Percentiles rank a stretch among this genome's conserved stretches.
These are phyloP conservation scores for Colletotrichum navitas DNA, from an alignment of 2,329 filamentous ascomycete genomes.

Conservation along the genomic window DNA sequence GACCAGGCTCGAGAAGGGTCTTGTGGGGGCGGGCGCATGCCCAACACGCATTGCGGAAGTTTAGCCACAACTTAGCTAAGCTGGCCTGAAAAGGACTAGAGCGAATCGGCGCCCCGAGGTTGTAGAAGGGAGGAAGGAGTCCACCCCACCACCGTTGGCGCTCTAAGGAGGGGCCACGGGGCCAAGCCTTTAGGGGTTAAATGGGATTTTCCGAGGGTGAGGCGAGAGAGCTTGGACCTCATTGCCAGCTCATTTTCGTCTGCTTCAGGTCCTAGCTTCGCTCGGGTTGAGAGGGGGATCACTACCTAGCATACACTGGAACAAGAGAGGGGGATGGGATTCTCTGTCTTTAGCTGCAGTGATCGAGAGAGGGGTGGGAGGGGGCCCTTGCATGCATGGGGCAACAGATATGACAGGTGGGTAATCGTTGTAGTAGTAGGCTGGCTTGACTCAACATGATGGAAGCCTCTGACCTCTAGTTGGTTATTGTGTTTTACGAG, in stretches of 20 bases:
- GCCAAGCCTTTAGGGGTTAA: not conserved
- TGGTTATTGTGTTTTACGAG: not conserved
- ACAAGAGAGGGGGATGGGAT: constrained; percentile 8
- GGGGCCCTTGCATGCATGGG: constrained; percentile 36
- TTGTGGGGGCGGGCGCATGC: constrained; percentile 9
- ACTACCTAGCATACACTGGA: too few species aligned
- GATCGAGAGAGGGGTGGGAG: constrained; percentile 23
- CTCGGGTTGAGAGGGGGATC: constrained; percentile 3
- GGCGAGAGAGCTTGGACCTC: constrained; percentile 30
- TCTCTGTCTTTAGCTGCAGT: constrained; percentile 7
- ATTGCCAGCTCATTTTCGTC: constrained; percentile 9
- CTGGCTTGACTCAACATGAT: constrained; percentile 15
- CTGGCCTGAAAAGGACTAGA: constrained; percentile 2
- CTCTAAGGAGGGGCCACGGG: constrained; percentile 4
- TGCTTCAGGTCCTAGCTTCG: constrained; percentile 24
- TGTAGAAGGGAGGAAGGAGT: not conserved
- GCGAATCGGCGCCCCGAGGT: not conserved
- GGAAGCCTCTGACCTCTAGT: constrained; percentile 17
- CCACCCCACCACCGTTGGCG: constrained; percentile 21
- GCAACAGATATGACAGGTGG: constrained; percentile 34
- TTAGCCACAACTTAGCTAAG: constrained; percentile 27
- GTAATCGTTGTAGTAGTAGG: not conserved
- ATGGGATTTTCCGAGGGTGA: constrained; percentile 16
- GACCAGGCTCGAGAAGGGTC: constrained; percentile 15
- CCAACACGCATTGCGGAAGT: constrained; percentile 7